These are phyloP conservation scores for Inga oerstediana DNA, from an alignment of 306 rosid genomes.

Conservation along the genomic window DNA sequence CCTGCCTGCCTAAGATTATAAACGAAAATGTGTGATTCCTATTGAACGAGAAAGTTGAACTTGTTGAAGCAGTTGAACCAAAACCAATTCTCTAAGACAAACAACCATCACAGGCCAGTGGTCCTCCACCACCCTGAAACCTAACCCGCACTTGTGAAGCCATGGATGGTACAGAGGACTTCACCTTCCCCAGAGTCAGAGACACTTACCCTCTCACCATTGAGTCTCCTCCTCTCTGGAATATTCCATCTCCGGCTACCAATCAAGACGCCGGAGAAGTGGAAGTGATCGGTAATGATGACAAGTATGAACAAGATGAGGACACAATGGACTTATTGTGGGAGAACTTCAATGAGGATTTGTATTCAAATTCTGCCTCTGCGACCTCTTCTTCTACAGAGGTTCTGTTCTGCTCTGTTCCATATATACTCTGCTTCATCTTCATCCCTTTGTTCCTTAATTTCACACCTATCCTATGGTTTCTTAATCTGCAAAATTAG, in stretches of 20 bases:
- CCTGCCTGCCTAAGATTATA: background rate
- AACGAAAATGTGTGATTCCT: background rate
- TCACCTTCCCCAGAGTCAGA: slow-evolving; percentile 46
- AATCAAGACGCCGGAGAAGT: background rate
- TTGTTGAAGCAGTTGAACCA: slow-evolving; percentile 49
- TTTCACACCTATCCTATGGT: background rate
- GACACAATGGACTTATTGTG: slow-evolving; percentile 57
- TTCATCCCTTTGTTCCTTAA: background rate
- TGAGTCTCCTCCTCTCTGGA: slow-evolving; percentile 54
- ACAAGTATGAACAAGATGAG: slow-evolving; percentile 18
- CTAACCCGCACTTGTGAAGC: slow-evolving; percentile 26
- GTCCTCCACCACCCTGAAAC: background rate
- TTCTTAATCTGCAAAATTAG: background rate
- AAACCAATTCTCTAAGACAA: slow-evolving; percentile 25
- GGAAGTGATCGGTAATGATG: background rate
- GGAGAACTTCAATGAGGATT: slow-evolving; percentile 63
- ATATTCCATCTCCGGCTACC: slow-evolving; percentile 30
- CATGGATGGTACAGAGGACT: slow-evolving; percentile 50
- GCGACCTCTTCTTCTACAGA: slow-evolving; percentile 41
- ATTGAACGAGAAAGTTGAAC: slow-evolving; percentile 7
- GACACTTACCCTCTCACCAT: slow-evolving; percentile 33
- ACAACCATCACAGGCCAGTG: background rate
- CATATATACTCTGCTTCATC: background rate
- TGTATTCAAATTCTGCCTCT: slow-evolving; percentile 39
- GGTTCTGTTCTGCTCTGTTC: background rate